Percentiles rank a stretch among this genome's conserved stretches.
These are phyloP conservation scores for Calonectria hongkongensis DNA, from an alignment of 2,329 filamentous ascomycete genomes.

Conservation along the genomic window DNA sequence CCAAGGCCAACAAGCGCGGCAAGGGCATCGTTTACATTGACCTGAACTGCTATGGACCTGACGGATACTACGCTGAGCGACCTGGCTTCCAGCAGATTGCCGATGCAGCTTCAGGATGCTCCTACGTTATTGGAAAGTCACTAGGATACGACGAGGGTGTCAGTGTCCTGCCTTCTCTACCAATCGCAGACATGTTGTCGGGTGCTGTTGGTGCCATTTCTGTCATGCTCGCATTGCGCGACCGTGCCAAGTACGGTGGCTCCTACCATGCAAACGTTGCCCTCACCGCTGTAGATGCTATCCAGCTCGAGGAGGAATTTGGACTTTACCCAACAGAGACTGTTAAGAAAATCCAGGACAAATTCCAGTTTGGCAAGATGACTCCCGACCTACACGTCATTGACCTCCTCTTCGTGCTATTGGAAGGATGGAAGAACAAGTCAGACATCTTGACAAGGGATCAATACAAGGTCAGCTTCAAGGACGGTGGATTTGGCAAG, in stretches of 20 bases:
- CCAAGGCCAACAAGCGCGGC: conserved; percentile 22
- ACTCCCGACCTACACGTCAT: conserved; percentile 12
- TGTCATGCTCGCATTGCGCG: conserved; percentile 15
- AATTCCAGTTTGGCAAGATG: conserved; percentile 20
- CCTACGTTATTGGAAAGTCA: conserved; percentile 51
- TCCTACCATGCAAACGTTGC: conserved; percentile 23
- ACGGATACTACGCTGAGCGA: conserved; percentile 74
- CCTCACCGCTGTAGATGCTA: conserved; percentile 8
- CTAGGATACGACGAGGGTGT: neutral
- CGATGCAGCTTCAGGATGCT: conserved; percentile 64
- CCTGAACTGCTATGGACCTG: conserved; percentile 79
- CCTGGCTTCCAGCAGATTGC: conserved; percentile 82
- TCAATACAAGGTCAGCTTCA: neutral
- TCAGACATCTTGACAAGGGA: conserved; percentile 12
- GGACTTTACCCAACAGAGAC: conserved; percentile 12
- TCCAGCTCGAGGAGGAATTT: conserved; percentile 46
- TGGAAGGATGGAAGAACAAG: conserved; percentile 5
- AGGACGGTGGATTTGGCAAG: neutral
- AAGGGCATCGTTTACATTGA: conserved; percentile 77
- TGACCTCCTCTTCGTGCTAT: conserved; percentile 8
- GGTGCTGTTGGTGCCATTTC: conserved; percentile 1
- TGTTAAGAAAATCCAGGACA: conserved; percentile 21
- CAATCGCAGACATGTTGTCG: conserved; percentile 14
- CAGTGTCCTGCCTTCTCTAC: conserved; percentile 6
- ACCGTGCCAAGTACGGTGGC: conserved; percentile 2